Conservation (phyloP, 2,329 filamentous ascomycete genomes). For the Bipolaris cookei region DNA sequence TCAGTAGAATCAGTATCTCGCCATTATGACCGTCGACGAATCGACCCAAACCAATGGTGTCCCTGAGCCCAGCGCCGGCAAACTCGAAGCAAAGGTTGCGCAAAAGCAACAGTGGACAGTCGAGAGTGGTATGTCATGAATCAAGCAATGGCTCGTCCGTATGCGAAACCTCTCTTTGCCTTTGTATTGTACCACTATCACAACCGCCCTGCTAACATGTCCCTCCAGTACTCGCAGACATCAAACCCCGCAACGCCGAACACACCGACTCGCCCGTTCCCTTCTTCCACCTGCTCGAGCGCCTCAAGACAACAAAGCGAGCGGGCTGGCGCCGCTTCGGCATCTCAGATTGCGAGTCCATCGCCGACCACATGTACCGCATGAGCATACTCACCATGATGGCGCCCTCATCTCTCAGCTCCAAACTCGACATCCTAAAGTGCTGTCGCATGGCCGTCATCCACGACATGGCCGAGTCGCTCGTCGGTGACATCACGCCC, state of each 20-base stretch:
- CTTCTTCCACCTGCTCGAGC: slow-evolving; percentile 94
- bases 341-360: slow-evolving; percentile 80
- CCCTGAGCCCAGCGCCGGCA: slow-evolving; percentile 44
- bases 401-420: slow-evolving; percentile 74
- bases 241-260: slow-evolving; percentile 64
- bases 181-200: neutral
- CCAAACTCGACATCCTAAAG: slow-evolving; percentile 74
- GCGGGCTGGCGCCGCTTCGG: slow-evolving; percentile 94
- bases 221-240: slow-evolving; percentile 65
- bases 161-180: slow-evolving; percentile 38
- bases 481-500: slow-evolving; percentile 97
- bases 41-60: slow-evolving; percentile 52
- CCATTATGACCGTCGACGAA: slow-evolving; percentile 41
- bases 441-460: slow-evolving; percentile 96
- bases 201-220: slow-evolving; percentile 3
- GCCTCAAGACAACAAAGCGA: slow-evolving; percentile 93
- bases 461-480: slow-evolving; percentile 95
- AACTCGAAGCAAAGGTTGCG: slow-evolving; percentile 39
- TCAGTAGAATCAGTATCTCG: neutral
- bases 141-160: slow-evolving; percentile 32
- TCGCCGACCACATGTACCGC: slow-evolving; percentile 99
- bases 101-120: slow-evolving; percentile 49
- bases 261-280: slow-evolving; percentile 76
- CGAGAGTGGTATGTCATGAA: slow-evolving; percentile 54
- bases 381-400: slow-evolving; percentile 98